phyloP scores from a whole-genome alignment of 768 basidiomycete species.

The Amanita inopinata region DNA sequence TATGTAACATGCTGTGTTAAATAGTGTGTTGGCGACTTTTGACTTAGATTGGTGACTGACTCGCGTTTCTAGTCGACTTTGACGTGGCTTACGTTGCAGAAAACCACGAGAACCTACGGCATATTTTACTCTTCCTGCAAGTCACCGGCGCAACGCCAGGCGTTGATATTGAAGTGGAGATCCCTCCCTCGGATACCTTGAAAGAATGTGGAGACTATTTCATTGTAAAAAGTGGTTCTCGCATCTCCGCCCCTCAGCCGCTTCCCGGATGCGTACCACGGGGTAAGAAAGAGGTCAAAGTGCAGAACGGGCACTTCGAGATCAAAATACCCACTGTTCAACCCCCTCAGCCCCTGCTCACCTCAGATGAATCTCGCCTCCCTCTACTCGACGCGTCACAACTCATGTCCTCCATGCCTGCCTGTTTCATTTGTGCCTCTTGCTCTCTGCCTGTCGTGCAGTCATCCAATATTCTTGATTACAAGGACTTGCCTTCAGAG shows the following conservation, averaged over 20 bases:
- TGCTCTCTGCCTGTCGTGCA: constrained; percentile 74
- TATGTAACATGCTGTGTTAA: not conserved
- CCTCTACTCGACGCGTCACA: constrained; percentile 66
- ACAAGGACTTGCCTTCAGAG: constrained; percentile 87
- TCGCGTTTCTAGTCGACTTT: constrained; percentile 21
- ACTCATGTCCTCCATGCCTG: constrained; percentile 42
- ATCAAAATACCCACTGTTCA: constrained; percentile 47
- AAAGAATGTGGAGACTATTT: constrained; percentile 43
- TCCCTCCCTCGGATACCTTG: constrained; percentile 33
- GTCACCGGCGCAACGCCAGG: constrained; percentile 39
- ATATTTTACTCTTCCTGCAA: constrained; percentile 67
- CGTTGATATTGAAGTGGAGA: constrained; percentile 55
- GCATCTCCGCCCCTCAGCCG: constrained; percentile 45
- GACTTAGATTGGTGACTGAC: not conserved
- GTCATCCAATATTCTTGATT: constrained; percentile 36
- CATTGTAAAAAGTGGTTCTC: constrained; percentile 49
- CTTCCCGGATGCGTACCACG: constrained; percentile 47
- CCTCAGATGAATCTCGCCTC: constrained; percentile 21
- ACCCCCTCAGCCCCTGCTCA: constrained; percentile 14
- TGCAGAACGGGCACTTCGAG: constrained; percentile 56
- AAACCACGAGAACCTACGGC: constrained; percentile 78
- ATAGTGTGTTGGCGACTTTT: not conserved
- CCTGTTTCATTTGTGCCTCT: constrained; percentile 65
- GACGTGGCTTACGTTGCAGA: constrained; percentile 53
- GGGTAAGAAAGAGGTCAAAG: constrained; percentile 51